Evolutionary conservation across 179 eudicot genomes (phyloP), one percentile per base, ranked within the genome.

Genomic region (Sideroxylon spinosum): DNA sequence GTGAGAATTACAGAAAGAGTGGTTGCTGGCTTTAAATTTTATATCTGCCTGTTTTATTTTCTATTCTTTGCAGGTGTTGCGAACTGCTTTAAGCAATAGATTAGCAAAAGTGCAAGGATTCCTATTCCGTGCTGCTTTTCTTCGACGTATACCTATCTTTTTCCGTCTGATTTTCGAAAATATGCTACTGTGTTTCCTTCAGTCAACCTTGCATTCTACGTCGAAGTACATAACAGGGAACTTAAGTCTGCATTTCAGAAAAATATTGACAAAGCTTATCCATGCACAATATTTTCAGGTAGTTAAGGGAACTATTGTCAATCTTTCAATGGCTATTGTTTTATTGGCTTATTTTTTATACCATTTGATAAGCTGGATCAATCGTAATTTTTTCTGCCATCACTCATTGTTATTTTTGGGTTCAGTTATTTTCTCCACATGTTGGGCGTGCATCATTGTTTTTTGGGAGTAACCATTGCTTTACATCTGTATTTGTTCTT

Each of bases 101-200:
- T 84, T 95, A 82, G 99, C 99, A 64, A 95, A 90, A 91, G 99
- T 95, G 78, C 99, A 95, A 80, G 99, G 99, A 37, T 92, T 95
- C 82, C 86, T 95, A 57, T 95, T 95, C 84, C 98, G 99, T 80
- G 89, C 98, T 81, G 99, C 99, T 78, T 95, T 95, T 86, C 97
- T 95, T 78, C 94, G 93, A 49, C 97, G 98, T 13, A 98, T 92
- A 48, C 99, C 99, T 22, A 81, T 84, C 56, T 95, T 95, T 85
- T 75, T 92, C 65, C 97, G 94, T 78, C 89, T 95, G 84, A 95
- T 95, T 79, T 75, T 90, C 73, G 99, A 95, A 83, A 95, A 95
- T 86, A 86, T 95, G 76, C 44, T 90, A 76, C 84, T 95, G 44
- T 95, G 99, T 85, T 95, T 95, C 84, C 89, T 92, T 82, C 90